Conservation (phyloP, 2,329 filamentous ascomycete genomes). For the Atkinsonella texensis region DNA sequence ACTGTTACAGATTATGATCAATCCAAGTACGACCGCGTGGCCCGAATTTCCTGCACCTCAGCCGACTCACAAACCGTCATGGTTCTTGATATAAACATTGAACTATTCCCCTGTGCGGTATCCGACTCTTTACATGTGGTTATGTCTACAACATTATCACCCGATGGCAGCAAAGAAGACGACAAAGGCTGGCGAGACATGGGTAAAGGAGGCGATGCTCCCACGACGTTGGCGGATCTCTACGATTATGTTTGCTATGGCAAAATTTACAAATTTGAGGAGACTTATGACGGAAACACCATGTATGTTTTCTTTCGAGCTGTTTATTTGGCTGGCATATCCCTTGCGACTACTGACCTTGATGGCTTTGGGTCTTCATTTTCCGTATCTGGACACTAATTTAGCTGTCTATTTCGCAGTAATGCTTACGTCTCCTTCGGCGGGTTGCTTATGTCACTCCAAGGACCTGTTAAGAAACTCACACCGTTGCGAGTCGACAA, state of each 20-base stretch:
- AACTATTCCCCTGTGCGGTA: constrained; percentile 68
- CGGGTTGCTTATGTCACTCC: constrained; percentile 76
- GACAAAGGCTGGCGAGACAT: constrained; percentile 73
- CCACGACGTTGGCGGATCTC: constrained; percentile 58
- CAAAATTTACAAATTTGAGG: constrained; percentile 82
- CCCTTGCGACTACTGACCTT: background rate
- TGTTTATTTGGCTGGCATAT: background rate
- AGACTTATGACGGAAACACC: constrained; percentile 63
- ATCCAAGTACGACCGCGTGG: constrained; percentile 90
- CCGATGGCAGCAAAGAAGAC: constrained; percentile 75
- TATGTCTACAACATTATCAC: constrained; percentile 70
- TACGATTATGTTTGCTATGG: constrained; percentile 84
- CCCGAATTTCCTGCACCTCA: constrained; percentile 68
- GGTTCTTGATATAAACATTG: constrained; percentile 85
- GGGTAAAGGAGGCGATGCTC: constrained; percentile 37
- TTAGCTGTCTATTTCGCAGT: constrained; percentile 32
- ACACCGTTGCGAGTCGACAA: constrained; percentile 86
- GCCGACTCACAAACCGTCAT: constrained; percentile 64
- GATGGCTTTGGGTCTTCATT: background rate
- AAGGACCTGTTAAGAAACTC: constrained; percentile 93
- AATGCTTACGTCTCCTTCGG: constrained; percentile 93
- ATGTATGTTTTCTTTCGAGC: constrained; percentile 43
- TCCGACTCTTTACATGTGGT: constrained; percentile 72
- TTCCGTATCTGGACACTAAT: background rate
- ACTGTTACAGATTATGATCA: constrained; percentile 67